phyloP scores from a whole-genome alignment of 257 asterid genomes.

The Fraxinus americana region DNA sequence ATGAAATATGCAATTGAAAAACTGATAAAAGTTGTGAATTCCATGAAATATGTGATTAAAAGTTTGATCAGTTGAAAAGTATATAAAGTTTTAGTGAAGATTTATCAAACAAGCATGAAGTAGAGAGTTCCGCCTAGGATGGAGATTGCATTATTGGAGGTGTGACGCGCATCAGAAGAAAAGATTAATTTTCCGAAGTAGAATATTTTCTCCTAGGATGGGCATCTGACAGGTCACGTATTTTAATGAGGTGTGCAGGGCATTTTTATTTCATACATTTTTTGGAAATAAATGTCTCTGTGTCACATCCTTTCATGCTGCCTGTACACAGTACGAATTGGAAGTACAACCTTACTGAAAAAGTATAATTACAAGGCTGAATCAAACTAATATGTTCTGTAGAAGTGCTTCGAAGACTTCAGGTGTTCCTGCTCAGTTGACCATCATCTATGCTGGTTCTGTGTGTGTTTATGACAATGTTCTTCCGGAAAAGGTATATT shows the following conservation, averaged over 20 bases:
- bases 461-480: constrained; percentile 77
- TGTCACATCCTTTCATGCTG: too few relatives aligned
- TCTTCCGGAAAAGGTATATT: constrained; percentile 78
- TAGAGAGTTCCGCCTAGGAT: background rate
- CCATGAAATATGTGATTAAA: too few relatives aligned
- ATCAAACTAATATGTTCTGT: constrained; percentile 19
- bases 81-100: too few relatives aligned
- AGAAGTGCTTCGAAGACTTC: constrained; percentile 54
- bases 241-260: background rate
- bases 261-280: background rate
- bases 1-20: too few relatives aligned
- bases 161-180: background rate
- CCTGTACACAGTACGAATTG: background rate
- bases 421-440: constrained; percentile 69
- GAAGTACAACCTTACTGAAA: background rate
- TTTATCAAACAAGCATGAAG: background rate
- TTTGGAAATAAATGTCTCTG: background rate
- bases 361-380: constrained; percentile 9
- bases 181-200: background rate
- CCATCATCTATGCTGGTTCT: constrained; percentile 83
- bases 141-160: background rate
- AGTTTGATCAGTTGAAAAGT: too few relatives aligned
- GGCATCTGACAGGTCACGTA: background rate
- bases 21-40: too few relatives aligned
- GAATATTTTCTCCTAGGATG: background rate